These are phyloP conservation scores for Ceratorhiza oryzae-sativae DNA, from an alignment of 1,284 basidiomycete species.

Conservation along the genomic window DNA sequence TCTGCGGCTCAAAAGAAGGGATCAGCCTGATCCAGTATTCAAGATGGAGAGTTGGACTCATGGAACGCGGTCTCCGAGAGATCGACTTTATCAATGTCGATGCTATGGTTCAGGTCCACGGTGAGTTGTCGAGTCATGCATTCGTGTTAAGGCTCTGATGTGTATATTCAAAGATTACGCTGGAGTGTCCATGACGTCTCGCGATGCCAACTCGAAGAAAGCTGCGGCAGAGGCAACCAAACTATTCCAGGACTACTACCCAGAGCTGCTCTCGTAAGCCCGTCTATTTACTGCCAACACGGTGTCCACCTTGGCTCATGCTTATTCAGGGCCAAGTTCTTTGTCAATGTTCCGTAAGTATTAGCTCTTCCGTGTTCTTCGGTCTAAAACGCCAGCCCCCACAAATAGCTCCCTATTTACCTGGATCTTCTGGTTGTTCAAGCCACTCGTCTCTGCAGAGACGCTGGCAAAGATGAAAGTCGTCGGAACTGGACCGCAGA, in stretches of 20 bases:
- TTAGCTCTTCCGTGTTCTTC: neutral
- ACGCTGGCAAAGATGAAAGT: conserved; percentile 79
- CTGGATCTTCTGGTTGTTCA: conserved; percentile 84
- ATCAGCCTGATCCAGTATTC: conserved; percentile 5
- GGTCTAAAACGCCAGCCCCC: neutral
- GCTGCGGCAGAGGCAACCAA: conserved; percentile 73
- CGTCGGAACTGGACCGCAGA: conserved; percentile 66
- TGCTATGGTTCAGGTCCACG: conserved; percentile 77
- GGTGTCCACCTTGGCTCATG: neutral
- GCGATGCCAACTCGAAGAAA: conserved; percentile 75
- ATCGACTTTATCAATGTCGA: conserved; percentile 77
- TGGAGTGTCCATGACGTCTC: conserved; percentile 68
- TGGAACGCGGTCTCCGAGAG: conserved; percentile 68
- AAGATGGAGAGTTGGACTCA: conserved; percentile 78
- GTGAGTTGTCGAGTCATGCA: conserved; percentile 44
- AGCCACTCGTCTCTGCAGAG: conserved; percentile 68
- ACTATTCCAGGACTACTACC: conserved; percentile 72
- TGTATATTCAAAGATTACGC: conserved; percentile 64
- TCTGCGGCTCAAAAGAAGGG: neutral
- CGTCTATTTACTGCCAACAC: neutral
- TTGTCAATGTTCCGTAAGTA: conserved; percentile 71
- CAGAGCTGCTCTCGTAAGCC: conserved; percentile 57
- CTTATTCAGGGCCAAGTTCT: conserved; percentile 73
- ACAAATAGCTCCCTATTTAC: conserved; percentile 56
- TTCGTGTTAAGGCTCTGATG: neutral